phyloP scores from a whole-genome alignment of 192 early-diverging fungal species.

The Mortierella claussenii region DNA sequence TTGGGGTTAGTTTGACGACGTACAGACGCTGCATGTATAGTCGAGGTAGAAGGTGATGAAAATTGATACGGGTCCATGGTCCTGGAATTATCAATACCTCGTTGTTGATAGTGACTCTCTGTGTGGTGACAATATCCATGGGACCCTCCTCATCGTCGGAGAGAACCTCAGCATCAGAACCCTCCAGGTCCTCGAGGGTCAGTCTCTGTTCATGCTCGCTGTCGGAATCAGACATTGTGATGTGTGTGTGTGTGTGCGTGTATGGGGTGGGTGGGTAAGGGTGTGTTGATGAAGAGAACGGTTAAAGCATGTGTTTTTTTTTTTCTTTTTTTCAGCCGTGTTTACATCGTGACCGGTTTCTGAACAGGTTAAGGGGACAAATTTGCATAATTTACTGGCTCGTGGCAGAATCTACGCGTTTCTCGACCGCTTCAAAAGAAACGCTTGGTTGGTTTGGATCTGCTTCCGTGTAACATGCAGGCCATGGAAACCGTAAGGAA shows the following conservation, averaged over 20 bases:
- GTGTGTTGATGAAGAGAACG: neutral
- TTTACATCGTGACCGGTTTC: neutral
- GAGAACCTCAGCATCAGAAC: constrained; percentile 46
- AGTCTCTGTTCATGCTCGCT: constrained; percentile 51
- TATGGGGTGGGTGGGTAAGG: constrained; percentile 15
- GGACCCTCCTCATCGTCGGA: constrained; percentile 46
- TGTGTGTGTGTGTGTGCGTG: neutral
- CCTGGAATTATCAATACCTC: constrained; percentile 29
- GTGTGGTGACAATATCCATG: constrained; percentile 37
- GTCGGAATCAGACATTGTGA: constrained; percentile 46
- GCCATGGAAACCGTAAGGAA: constrained; percentile 45
- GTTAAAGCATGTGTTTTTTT: neutral
- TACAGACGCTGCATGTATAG: too few species aligned
- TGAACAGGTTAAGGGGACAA: too few species aligned
- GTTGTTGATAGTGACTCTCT: constrained; percentile 50
- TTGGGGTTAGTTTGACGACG: too few species aligned
- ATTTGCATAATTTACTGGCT: too few species aligned
- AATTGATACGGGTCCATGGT: too few species aligned
- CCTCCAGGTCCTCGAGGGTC: constrained; percentile 49
- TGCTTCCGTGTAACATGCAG: constrained; percentile 24
- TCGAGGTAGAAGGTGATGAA: too few species aligned
- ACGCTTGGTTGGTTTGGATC: constrained; percentile 28
- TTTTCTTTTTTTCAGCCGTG: constrained; percentile 1
- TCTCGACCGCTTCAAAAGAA: too few species aligned
- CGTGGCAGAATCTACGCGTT: too few species aligned